Conservation (phyloP, 306 rosid genomes). For the Fragaria nilgerrensis region DNA sequence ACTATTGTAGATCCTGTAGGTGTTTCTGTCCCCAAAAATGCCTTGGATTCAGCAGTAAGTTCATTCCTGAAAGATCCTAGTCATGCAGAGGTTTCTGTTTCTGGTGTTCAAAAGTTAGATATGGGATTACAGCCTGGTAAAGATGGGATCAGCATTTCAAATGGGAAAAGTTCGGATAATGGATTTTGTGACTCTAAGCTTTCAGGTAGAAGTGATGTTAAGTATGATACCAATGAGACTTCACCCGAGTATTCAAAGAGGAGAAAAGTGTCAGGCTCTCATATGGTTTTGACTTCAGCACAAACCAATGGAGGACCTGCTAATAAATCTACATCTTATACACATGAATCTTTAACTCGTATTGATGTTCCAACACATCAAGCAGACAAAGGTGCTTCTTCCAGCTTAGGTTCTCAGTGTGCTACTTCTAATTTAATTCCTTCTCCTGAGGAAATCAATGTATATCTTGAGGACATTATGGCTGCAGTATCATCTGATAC, state of each 20-base stretch:
- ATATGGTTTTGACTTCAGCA: conserved; percentile 23
- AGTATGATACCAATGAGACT: conserved; percentile 25
- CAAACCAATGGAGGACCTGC: conserved; percentile 35
- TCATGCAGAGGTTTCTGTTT: conserved; percentile 36
- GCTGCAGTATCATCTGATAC: conserved; percentile 36
- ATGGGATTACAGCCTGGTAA: conserved; percentile 31
- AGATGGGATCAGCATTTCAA: conserved; percentile 27
- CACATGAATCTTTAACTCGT: conserved; percentile 32
- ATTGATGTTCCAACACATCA: conserved; percentile 35
- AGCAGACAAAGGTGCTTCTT: conserved; percentile 29
- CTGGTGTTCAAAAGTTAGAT: conserved; percentile 41
- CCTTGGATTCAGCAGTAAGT: conserved; percentile 35
- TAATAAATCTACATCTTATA: conserved; percentile 35
- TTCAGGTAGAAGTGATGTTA: conserved; percentile 27
- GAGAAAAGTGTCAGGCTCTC: conserved; percentile 34
- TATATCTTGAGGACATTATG: conserved; percentile 27
- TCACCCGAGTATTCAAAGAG: conserved; percentile 37
- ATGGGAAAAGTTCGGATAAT: conserved; percentile 22
- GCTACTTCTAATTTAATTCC: conserved; percentile 32
- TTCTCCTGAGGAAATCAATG: conserved; percentile 35
- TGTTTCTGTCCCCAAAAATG: conserved; percentile 26
- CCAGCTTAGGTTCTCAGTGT: conserved; percentile 28
- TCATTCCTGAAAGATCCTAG: conserved; percentile 30
- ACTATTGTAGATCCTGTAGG: conserved; percentile 33
- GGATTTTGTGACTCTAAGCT: conserved; percentile 35